phyloP scores from a whole-genome alignment of 768 basidiomycete species.

The Mycena latifolia region DNA sequence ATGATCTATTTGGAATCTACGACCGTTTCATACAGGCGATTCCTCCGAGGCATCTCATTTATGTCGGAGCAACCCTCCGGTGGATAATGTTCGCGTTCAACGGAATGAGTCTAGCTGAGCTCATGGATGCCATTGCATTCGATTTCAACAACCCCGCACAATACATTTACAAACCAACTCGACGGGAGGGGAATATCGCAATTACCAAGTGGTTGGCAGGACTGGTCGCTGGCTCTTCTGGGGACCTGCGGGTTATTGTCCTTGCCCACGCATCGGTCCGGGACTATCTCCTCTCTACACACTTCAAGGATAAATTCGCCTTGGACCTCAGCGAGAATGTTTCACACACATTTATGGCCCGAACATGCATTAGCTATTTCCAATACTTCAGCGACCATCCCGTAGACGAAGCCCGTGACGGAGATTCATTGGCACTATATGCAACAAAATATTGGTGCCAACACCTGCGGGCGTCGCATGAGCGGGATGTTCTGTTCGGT shows the following conservation, averaged over 20 bases:
- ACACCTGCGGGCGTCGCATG: too few relatives aligned
- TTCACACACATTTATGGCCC: conserved; percentile 7
- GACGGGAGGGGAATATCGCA: not conserved
- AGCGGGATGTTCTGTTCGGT: too few relatives aligned
- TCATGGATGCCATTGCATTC: too few relatives aligned
- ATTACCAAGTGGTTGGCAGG: conserved; percentile 1
- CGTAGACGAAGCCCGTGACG: not conserved
- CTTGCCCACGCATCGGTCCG: conserved; percentile 12
- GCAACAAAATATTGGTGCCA: too few relatives aligned
- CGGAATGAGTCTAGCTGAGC: too few relatives aligned
- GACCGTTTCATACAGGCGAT: too few relatives aligned
- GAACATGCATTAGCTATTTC: conserved; percentile 13
- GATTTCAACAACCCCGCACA: too few relatives aligned
- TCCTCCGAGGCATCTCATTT: too few relatives aligned
- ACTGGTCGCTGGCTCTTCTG: not conserved
- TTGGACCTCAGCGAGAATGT: not conserved
- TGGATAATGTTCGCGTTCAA: too few relatives aligned
- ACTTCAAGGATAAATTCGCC: not conserved
- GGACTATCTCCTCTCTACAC: not conserved
- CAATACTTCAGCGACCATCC: not conserved
- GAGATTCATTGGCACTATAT: not conserved
- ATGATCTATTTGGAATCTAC: too few relatives aligned
- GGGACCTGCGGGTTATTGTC: too few relatives aligned
- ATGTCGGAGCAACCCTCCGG: too few relatives aligned
- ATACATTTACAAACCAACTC: not conserved